Evolutionary conservation across 2,329 filamentous ascomycete species (phyloP), one percentile per base, ranked within the genome.

Genomic region (Botrytis sinoallii): DNA sequence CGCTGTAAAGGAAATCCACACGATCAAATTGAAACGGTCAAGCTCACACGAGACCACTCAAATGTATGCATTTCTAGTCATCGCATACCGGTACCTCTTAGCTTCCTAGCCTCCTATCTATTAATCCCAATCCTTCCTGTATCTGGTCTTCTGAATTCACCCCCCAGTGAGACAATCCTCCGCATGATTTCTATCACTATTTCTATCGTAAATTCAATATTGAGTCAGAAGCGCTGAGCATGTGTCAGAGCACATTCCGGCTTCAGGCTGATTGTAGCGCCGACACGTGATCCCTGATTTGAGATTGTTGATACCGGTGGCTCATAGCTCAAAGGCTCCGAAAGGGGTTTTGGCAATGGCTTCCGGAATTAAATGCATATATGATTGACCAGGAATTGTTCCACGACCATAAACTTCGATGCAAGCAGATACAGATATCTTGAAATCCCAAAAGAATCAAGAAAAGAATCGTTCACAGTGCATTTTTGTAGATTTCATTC

Each of bases 211-310:
- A 52, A 55, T 18, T 55, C 18, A 38, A 55, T 10, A 55, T 57
- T 42, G 48, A 68, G 66, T 68, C 66, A 68, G 48, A 68, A 68
- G 66, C 66, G 18, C 48, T 57, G 66, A 32, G 48, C 66, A 68
- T 68, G 66, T 68, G 66, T 68, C 66, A 57, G 55, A 38, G 42
- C 66, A 25, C 66, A 57, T 68, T 68, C 66, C 48, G 66, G 66
- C 66, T 68, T 42, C 66, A 55, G 66, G 48, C 66, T 57, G 48
- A 42, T 67, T 29, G 20, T 22, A 65, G 18, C 32, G 40, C 40
- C 25, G n/a, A 25, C 66, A 69, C 66, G 66, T 69, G 66, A 69
- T 42, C 40, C 18, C 4, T 25, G 48, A 25, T 32, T 29, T 57
- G 29, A 14, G 14, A 57, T 57, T 57, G 52, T 29, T 46, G 40